Base-by-base conservation (phyloP, 345 rosid genomes). In the Pistacia vera region DNA sequence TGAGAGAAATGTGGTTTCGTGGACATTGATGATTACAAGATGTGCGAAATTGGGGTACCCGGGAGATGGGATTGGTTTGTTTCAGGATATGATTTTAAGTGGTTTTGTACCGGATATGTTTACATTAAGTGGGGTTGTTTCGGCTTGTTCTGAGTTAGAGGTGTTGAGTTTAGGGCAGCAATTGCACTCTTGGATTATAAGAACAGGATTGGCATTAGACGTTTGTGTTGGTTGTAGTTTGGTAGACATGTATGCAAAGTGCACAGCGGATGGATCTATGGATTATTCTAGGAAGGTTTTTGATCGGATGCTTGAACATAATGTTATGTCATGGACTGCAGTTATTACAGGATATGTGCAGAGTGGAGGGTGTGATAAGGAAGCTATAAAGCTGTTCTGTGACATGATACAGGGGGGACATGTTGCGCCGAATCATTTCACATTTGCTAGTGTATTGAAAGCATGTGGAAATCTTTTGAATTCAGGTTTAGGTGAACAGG, bases 311-410 rank as follows among this genome's bases (percentile, higher is more conserved):
- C 74, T 78, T 36, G 84, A 77, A 58, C 92, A 85, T 59, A 83
- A 85, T 69, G 91, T 93, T 11, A 90, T 89, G 93, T 90, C 93
- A 5, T 93, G 95, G 90, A 89, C 89, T 36, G 87, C 98, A 44
- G 80, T 92, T 68, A 89, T 92, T 59, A 86, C 90, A 13, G 94
- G 87, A 46, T 82, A 85, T 79, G 67, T 85, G 36, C 86, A 80
- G 60, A 72, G 66, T 73, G 87, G 87, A 75, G 71, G 72, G 46
- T 59, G 51, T 9, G 83, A 81, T 78, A 5, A 77, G 68, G 93
- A 85, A 77, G 92, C 92, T 55, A 16, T 89, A 65, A 73, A 77
- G 35, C 86, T 90, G 54, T 92, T 90, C 52, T 46, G 82, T 25
- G 77, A 83, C 66, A 92, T 88, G 97, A 84, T 89, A 59, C 48